A percentile compares a stretch with the other conserved stretches of the same genome.
These are phyloP conservation scores for Populus tomentosa DNA, from an alignment of 441 rosid genomes.

Conservation along the genomic window DNA sequence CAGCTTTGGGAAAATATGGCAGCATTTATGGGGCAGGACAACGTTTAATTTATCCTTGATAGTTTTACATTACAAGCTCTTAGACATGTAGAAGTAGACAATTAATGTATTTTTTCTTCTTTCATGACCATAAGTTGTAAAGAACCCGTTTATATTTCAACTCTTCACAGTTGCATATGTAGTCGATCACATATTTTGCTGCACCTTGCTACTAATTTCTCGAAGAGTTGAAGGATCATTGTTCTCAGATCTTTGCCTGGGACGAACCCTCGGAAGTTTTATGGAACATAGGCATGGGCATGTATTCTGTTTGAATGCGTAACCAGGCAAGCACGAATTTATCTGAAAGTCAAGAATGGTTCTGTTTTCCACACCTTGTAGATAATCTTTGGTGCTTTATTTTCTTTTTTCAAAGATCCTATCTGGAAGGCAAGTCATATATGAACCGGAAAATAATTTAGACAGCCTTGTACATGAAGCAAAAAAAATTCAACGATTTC, in stretches of 20 bases:
- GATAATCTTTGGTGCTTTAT: neutral
- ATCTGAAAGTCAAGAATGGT: neutral
- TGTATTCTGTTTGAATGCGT: neutral
- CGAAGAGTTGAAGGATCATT: neutral
- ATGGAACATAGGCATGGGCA: neutral
- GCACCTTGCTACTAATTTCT: neutral
- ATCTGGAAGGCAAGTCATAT: neutral
- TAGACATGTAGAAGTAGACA: conserved; percentile 16
- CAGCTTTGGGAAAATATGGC: conserved; percentile 21
- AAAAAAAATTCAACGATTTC: neutral
- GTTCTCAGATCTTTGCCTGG: neutral
- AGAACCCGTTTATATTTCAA: conserved; percentile 14
- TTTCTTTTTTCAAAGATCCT: neutral
- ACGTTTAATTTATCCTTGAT: conserved; percentile 12
- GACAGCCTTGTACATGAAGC: neutral
- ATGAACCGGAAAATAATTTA: neutral
- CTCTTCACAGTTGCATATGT: conserved; percentile 19
- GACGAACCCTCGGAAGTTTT: too few relatives aligned
- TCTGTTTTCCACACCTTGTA: neutral
- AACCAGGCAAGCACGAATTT: neutral
- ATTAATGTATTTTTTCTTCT: neutral
- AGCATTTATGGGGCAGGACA: conserved; percentile 30
- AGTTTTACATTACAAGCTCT: neutral
- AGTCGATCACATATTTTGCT: conserved; percentile 22
- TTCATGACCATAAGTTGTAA: conserved; percentile 21